These are phyloP conservation scores for Leccinum truebloodii DNA, from an alignment of 768 basidiomycete species.

Conservation along the genomic window DNA sequence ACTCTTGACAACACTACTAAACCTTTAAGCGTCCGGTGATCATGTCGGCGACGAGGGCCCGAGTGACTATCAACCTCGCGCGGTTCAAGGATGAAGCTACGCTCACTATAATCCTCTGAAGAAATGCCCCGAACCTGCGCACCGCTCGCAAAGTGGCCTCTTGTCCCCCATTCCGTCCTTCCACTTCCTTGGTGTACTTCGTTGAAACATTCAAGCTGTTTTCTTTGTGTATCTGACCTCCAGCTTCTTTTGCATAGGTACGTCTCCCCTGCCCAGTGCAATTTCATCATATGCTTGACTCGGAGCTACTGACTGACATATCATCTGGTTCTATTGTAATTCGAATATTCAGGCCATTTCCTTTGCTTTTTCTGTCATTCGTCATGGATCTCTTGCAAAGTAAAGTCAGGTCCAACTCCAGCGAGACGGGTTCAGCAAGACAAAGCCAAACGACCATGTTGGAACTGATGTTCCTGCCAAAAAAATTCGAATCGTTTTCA, in stretches of 20 bases:
- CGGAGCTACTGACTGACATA: not conserved
- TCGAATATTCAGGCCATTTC: too few species aligned
- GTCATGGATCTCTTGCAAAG: slow-evolving; percentile 4
- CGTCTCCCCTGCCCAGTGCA: not conserved
- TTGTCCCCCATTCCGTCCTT: not conserved
- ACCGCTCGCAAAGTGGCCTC: not conserved
- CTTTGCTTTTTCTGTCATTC: not conserved
- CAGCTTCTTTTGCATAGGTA: not conserved
- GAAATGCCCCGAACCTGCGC: not conserved
- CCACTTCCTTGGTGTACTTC: too few species aligned
- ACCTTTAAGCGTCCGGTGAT: not conserved
- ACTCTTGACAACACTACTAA: not conserved
- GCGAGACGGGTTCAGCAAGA: not conserved
- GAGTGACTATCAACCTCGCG: not conserved
- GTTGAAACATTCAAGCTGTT: not conserved
- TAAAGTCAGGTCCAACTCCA: not conserved
- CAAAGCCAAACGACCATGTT: not conserved
- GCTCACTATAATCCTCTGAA: slow-evolving; percentile 6
- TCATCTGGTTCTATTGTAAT: not conserved
- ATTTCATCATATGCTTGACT: too few species aligned
- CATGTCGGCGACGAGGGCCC: not conserved
- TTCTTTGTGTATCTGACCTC: not conserved
- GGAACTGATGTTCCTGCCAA: not conserved
- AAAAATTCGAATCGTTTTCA: not conserved
- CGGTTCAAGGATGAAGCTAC: slow-evolving; percentile 18